These are phyloP conservation scores for Suillus clintonianus DNA, from an alignment of 768 basidiomycete species.

Conservation along the genomic window DNA sequence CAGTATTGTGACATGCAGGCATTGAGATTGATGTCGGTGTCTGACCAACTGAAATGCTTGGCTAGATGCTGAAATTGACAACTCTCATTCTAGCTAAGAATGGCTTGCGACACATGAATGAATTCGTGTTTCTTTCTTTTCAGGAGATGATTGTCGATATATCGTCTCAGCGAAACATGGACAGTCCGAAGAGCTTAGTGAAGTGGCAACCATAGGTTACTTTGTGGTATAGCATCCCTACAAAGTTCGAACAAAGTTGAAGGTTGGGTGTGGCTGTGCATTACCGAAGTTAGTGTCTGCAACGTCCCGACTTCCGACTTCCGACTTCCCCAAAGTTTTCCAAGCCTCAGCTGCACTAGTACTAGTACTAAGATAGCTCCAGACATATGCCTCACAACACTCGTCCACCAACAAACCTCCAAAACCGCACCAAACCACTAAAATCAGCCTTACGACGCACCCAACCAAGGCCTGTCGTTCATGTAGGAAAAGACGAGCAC, in stretches of 20 bases:
- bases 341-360: neutral
- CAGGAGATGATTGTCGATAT: neutral
- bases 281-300: neutral
- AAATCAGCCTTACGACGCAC: conserved; percentile 6
- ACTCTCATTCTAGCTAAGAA: no score
- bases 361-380: no score
- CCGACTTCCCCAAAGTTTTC: neutral
- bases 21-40: no score
- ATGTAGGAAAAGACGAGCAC: conserved; percentile 4
- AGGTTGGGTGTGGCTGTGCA: neutral
- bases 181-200: neutral
- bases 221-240: no score
- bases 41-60: no score
- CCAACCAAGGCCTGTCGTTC: conserved; percentile 14
- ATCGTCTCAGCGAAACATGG: neutral
- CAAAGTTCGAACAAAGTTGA: neutral
- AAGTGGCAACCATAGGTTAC: neutral
- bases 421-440: conserved; percentile 7
- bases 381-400: conserved; percentile 19
- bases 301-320: neutral
- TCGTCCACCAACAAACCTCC: conserved; percentile 6
- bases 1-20: no score
- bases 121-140: neutral
- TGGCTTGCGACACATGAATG: no score
- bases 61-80: no score